phyloP scores from a whole-genome alignment of 768 basidiomycete genomes.

The Suillus variegatus region DNA sequence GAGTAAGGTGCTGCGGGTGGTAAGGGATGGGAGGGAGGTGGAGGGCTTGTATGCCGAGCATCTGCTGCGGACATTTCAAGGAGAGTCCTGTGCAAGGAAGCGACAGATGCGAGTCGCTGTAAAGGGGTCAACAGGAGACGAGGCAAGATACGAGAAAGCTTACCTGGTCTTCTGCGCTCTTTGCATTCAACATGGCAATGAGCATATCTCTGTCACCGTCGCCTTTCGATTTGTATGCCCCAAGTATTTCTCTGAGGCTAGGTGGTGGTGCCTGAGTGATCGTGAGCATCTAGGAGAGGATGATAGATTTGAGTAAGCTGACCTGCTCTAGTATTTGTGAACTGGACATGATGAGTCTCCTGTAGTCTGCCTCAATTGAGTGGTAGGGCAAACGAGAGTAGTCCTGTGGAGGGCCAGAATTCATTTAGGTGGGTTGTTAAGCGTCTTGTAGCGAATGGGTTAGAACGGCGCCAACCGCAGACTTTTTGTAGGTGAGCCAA shows the following conservation, averaged over 20 bases:
- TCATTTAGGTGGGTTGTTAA: slow-evolving; percentile 29
- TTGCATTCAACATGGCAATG: slow-evolving; percentile 87
- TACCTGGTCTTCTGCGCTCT: slow-evolving; percentile 92
- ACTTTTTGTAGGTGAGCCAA: slow-evolving; percentile 47
- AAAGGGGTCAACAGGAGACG: slow-evolving; percentile 12
- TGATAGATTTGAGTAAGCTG: neutral
- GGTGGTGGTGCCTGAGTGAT: slow-evolving; percentile 70
- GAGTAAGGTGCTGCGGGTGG: slow-evolving; percentile 41
- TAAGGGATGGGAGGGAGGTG: slow-evolving; percentile 32
- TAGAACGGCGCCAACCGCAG: slow-evolving; percentile 22
- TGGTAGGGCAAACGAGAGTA: slow-evolving; percentile 17
- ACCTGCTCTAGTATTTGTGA: slow-evolving; percentile 52
- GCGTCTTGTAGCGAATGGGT: slow-evolving; percentile 17
- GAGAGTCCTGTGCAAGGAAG: slow-evolving; percentile 69
- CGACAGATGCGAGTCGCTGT: slow-evolving; percentile 72
- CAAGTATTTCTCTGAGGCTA: slow-evolving; percentile 80
- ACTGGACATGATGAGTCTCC: slow-evolving; percentile 42
- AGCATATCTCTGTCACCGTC: slow-evolving; percentile 93
- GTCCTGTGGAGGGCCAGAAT: slow-evolving; percentile 22
- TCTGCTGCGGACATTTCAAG: slow-evolving; percentile 53
- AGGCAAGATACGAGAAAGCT: slow-evolving; percentile 18
- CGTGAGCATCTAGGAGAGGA: slow-evolving; percentile 3
- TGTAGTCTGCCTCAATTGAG: slow-evolving; percentile 20
- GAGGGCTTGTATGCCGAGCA: slow-evolving; percentile 31
- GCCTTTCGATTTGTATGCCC: slow-evolving; percentile 81